phyloP scores from a whole-genome alignment of 805 yeast species.

The Sugiyamaella lignohabitans region DNA sequence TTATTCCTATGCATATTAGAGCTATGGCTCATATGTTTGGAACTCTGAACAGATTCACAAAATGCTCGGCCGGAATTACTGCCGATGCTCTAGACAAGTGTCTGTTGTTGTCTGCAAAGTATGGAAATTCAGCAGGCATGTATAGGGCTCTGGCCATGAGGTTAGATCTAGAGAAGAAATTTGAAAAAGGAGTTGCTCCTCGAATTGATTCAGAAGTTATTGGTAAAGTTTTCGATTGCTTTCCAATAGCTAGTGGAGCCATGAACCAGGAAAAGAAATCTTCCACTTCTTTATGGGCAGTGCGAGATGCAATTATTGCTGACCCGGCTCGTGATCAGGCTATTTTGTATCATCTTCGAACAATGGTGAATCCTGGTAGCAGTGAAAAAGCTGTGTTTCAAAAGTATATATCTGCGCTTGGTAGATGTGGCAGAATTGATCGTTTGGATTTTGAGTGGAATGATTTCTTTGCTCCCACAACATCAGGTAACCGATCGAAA shows the following conservation, averaged over 20 bases:
- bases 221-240: conserved; percentile 21
- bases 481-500: too few species aligned
- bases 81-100: conserved; percentile 21
- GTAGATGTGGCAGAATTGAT: conserved; percentile 19
- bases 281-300: conserved; percentile 17
- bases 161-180: conserved; percentile 7
- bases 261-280: conserved; percentile 15
- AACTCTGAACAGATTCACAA: conserved; percentile 19
- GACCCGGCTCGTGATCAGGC: conserved; percentile 19
- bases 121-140: conserved; percentile 27
- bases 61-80: conserved; percentile 17
- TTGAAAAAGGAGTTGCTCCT: conserved; percentile 8
- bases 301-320: conserved; percentile 16
- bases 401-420: conserved; percentile 25
- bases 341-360: conserved; percentile 18
- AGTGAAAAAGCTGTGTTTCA: conserved; percentile 10
- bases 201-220: conserved; percentile 6
- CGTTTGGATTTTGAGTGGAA: conserved; percentile 22
- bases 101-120: conserved; percentile 20
- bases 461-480: conserved; percentile 4
- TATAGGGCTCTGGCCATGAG: conserved; percentile 20
- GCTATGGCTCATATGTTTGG: conserved; percentile 27
- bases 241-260: conserved; percentile 21
- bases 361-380: conserved; percentile 12
- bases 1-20: conserved; percentile 14